Evolutionary conservation across 2,329 filamentous ascomycete species (phyloP).

Genomic region (Lasiodiplodia sp.): DNA sequence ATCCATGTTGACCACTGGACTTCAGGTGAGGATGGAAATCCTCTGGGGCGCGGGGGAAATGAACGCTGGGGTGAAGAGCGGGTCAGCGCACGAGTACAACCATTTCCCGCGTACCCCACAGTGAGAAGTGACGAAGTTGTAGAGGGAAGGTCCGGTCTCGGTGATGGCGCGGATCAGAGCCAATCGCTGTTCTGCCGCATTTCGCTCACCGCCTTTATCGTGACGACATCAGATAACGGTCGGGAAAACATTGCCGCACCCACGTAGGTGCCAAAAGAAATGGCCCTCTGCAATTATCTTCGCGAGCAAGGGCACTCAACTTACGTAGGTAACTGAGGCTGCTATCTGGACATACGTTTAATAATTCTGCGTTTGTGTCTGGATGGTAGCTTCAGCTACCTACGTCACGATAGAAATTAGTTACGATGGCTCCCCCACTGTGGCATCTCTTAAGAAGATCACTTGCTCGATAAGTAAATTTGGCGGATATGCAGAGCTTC

Average conservation of each 20-base stretch:
- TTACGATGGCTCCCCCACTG: no score
- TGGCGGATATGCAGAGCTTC: not conserved
- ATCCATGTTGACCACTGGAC: not conserved
- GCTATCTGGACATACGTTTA: no score
- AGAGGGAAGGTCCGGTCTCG: slow-evolving; percentile 24
- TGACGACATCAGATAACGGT: slow-evolving; percentile 8
- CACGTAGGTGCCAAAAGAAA: no score
- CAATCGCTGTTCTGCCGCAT: not conserved
- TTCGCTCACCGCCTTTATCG: slow-evolving; percentile 7
- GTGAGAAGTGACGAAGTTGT: not conserved
- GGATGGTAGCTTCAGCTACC: no score
- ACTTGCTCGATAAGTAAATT: not conserved
- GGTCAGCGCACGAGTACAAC: not conserved
- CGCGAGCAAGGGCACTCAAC: no score
- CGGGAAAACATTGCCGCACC: slow-evolving; percentile 10
- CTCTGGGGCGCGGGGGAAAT: no score
- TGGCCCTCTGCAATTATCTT: no score
- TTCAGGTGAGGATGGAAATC: not conserved
- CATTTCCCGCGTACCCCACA: slow-evolving; percentile 6
- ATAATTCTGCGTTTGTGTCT: no score
- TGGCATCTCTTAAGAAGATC: not conserved
- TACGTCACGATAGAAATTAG: no score
- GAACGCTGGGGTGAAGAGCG: not conserved
- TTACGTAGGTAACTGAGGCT: no score
- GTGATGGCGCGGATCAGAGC: slow-evolving; percentile 26